Evolutionary conservation across 2,329 filamentous ascomycete genomes (phyloP).

Genomic region (Scedosporium boydii): DNA sequence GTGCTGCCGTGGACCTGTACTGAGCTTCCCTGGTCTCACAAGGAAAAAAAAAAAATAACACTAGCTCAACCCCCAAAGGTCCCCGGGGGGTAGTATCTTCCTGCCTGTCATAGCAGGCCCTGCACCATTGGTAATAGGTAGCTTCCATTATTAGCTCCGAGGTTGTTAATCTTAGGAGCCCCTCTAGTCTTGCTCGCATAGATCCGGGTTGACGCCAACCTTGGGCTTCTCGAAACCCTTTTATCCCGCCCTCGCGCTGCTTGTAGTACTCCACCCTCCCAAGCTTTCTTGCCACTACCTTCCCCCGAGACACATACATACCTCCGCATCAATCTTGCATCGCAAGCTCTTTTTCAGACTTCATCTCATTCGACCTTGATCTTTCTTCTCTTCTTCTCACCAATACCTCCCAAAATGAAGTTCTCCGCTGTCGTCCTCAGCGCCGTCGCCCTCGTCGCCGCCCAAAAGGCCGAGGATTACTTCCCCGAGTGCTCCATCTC

Average conservation of each 20-base stretch:
- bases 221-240: background rate
- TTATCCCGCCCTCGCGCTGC: background rate
- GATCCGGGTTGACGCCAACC: background rate
- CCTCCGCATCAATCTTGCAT: too few relatives aligned
- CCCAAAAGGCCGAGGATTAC: conserved; percentile 22
- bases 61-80: too few relatives aligned
- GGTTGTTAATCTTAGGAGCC: background rate
- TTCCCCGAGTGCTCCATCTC: conserved; percentile 28
- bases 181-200: background rate
- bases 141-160: too few relatives aligned
- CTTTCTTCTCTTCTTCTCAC: background rate
- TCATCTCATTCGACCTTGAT: background rate
- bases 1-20: too few relatives aligned
- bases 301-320: background rate
- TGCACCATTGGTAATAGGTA: too few relatives aligned
- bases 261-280: background rate
- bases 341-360: background rate
- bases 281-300: background rate
- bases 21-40: too few relatives aligned
- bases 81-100: too few relatives aligned
- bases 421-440: conserved; percentile 21
- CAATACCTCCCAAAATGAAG: conserved; percentile 25
- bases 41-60: too few relatives aligned
- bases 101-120: too few relatives aligned
- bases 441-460: conserved; percentile 22